These are phyloP conservation scores for Cenchrus americanus DNA, from an alignment of 176 grass and related monocot genomes.

Conservation along the genomic window DNA sequence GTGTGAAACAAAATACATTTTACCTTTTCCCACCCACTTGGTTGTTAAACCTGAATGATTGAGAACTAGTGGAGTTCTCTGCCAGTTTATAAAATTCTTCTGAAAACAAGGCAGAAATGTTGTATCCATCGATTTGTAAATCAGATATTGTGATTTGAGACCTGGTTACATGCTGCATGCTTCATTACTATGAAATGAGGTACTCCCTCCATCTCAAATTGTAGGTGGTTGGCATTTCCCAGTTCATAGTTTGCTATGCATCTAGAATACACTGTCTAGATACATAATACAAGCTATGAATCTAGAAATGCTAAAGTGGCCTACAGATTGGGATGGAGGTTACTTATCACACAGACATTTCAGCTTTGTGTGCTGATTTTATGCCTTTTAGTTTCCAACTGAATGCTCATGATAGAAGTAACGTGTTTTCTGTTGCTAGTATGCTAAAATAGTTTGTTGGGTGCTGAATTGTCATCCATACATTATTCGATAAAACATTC, in stretches of 20 bases:
- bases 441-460: neutral
- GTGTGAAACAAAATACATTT: neutral
- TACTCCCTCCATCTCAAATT: no score
- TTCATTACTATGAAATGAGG: neutral
- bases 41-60: constrained; percentile 12
- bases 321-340: neutral
- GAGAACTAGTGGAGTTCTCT: neutral
- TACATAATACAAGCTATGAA: no score
- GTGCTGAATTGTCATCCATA: neutral
- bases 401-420: neutral
- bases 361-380: constrained; percentile 6
- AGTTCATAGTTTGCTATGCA: no score
- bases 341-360: neutral
- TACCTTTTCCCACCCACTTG: neutral
- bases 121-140: constrained; percentile 1
- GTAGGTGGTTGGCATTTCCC: no score
- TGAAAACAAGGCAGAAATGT: neutral
- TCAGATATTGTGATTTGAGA: neutral
- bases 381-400: neutral
- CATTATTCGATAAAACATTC: neutral
- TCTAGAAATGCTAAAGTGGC: no score
- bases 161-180: neutral
- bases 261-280: no score
- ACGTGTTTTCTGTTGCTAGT: neutral
- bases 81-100: neutral